Evolutionary conservation across 495 filamentous ascomycete genomes (phyloP).

Genomic region (Aspergillus haitiensis): DNA sequence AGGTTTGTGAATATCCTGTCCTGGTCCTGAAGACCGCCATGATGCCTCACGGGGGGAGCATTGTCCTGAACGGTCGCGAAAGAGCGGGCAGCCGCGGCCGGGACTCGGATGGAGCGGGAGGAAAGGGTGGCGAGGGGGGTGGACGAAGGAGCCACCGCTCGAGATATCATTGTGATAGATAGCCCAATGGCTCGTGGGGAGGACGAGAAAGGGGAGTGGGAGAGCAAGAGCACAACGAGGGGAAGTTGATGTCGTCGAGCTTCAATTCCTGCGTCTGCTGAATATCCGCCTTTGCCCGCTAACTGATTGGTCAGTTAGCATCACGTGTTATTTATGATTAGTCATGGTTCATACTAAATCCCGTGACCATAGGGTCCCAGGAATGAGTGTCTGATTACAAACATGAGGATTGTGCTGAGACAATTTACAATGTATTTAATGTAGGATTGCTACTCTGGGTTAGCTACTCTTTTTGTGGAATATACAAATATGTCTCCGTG

Average conservation of each 20-base stretch:
- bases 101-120: conserved; percentile 55
- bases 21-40: conserved; percentile 88
- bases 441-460: too few species aligned
- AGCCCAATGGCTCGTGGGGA: conserved; percentile 32
- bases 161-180: conserved; percentile 51
- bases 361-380: background rate
- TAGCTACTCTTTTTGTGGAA: conserved; percentile 31
- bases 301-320: conserved; percentile 34
- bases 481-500: conserved; percentile 44
- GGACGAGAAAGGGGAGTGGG: conserved; percentile 28
- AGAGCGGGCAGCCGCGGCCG: conserved; percentile 56
- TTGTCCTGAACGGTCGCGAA: conserved; percentile 91
- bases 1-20: conserved; percentile 99
- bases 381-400: conserved; percentile 11
- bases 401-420: too few species aligned
- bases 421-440: too few species aligned
- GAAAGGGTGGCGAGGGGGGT: conserved; percentile 54
- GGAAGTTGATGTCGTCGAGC: conserved; percentile 23
- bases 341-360: conserved; percentile 15
- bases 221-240: conserved; percentile 28
- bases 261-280: conserved; percentile 50
- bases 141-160: conserved; percentile 51
- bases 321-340: conserved; percentile 33
- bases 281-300: conserved; percentile 46
- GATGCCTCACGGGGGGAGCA: conserved; percentile 65